phyloP scores from a whole-genome alignment of 805 yeast genomes.

The Hanseniaspora clermontiae region DNA sequence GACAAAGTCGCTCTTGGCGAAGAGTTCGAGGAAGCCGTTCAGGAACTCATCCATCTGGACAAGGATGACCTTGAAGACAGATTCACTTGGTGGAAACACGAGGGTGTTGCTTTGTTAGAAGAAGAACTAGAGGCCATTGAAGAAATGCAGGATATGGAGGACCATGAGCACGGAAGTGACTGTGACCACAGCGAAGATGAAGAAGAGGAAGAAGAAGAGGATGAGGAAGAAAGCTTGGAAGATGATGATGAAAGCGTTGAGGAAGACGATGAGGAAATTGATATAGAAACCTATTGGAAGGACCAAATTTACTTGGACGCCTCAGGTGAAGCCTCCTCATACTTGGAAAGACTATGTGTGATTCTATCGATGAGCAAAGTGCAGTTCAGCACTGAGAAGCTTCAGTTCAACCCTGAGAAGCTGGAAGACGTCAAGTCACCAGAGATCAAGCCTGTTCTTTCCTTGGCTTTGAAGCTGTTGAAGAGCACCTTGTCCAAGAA shows the following conservation, averaged over 20 bases:
- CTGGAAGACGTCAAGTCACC: constrained; percentile 8
- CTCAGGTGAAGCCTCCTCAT: constrained; percentile 3
- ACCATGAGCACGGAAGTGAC: constrained; percentile 20
- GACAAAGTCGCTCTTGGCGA: constrained; percentile 49
- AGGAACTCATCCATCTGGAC: constrained; percentile 20
- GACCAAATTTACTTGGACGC: constrained; percentile 10
- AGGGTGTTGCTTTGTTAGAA: constrained; percentile 28
- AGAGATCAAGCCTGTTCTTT: constrained; percentile 7
- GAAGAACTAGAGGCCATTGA: constrained; percentile 15
- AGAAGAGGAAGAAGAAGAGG: constrained; percentile 13
- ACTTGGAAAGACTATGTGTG: constrained; percentile 4
- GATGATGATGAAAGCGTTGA: constrained; percentile 1
- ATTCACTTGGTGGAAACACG: constrained; percentile 38
- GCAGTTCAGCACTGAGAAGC: neutral
- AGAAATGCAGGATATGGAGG: constrained; percentile 16
- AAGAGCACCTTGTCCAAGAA: constrained; percentile 2
- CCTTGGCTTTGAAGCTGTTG: constrained; percentile 2
- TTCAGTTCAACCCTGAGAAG: neutral
- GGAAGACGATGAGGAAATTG: constrained; percentile 8
- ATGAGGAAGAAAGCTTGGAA: constrained; percentile 21
- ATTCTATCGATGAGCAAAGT: constrained; percentile 7
- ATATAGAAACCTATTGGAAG: constrained; percentile 7
- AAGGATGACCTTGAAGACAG: constrained; percentile 29
- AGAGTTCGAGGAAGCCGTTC: constrained; percentile 30
- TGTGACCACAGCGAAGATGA: neutral